phyloP scores from a whole-genome alignment of 192 early-diverging fungal species.

The Diversispora epigaea region DNA sequence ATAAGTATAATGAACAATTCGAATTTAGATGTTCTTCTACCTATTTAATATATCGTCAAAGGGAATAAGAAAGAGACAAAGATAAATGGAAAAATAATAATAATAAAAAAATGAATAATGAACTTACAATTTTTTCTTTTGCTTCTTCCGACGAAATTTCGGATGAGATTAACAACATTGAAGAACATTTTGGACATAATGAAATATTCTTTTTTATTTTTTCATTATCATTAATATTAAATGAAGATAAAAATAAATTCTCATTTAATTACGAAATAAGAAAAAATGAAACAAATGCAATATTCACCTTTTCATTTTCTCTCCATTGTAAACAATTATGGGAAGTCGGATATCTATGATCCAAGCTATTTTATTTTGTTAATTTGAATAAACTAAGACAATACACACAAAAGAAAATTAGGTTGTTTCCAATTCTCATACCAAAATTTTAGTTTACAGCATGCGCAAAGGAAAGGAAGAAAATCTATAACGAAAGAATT shows the following conservation, averaged over 20 bases:
- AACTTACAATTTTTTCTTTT: constrained; percentile 22
- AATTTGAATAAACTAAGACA: too few species aligned
- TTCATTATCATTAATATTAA: not conserved
- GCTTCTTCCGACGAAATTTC: not conserved
- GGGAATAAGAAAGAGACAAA: not conserved
- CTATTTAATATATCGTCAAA: constrained; percentile 10
- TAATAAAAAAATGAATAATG: constrained; percentile 3
- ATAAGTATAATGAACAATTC: constrained; percentile 28
- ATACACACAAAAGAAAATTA: too few species aligned
- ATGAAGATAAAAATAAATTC: not conserved
- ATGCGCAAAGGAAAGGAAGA: not conserved
- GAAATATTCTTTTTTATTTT: constrained; percentile 3
- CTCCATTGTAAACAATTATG: constrained; percentile 30
- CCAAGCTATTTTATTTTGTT: constrained; percentile 26
- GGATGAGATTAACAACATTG: constrained; percentile 23
- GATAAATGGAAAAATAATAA: not conserved
- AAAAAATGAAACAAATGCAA: constrained; percentile 7
- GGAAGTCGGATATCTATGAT: constrained; percentile 36
- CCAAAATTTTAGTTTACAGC: constrained; percentile 9
- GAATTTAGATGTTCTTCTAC: constrained; percentile 33
- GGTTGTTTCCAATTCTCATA: not conserved
- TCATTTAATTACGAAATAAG: constrained; percentile 7
- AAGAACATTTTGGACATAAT: constrained; percentile 18
- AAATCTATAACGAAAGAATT: not conserved
- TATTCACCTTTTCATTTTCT: constrained; percentile 24